These are phyloP conservation scores for Sporisorium reilianum DNA, from an alignment of 1,284 basidiomycete genomes.

Conservation along the genomic window DNA sequence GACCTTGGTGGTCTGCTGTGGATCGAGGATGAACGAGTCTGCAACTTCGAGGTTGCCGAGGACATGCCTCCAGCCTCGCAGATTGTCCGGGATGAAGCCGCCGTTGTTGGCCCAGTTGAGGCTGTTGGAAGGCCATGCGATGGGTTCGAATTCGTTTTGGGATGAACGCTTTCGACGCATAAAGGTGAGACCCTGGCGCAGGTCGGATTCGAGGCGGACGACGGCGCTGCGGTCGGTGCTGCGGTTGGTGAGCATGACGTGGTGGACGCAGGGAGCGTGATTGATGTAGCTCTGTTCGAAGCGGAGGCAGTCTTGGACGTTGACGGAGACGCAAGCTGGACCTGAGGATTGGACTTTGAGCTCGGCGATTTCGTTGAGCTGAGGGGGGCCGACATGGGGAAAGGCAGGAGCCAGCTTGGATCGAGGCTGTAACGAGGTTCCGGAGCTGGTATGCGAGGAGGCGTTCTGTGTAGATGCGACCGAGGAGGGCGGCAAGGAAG, in stretches of 20 bases:
- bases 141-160: slow-evolving; percentile 42
- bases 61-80: slow-evolving; percentile 62
- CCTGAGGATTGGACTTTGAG: slow-evolving; percentile 37
- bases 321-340: slow-evolving; percentile 37
- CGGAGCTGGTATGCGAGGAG: slow-evolving; percentile 42
- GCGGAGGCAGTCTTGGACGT: slow-evolving; percentile 36
- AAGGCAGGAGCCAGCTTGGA: slow-evolving; percentile 16
- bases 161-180: slow-evolving; percentile 55
- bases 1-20: slow-evolving; percentile 48
- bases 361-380: slow-evolving; percentile 33
- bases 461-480: slow-evolving; percentile 40
- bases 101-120: slow-evolving; percentile 58
- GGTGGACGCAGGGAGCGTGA: slow-evolving; percentile 58
- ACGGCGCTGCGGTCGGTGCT: slow-evolving; percentile 39
- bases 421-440: slow-evolving; percentile 19
- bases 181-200: slow-evolving; percentile 56
- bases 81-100: slow-evolving; percentile 59
- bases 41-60: slow-evolving; percentile 61
- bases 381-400: slow-evolving; percentile 31
- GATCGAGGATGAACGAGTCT: slow-evolving; percentile 56
- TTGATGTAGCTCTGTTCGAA: slow-evolving; percentile 61
- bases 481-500: slow-evolving; percentile 40
- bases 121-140: slow-evolving; percentile 60
- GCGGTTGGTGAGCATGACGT: slow-evolving; percentile 49
- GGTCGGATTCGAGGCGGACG: slow-evolving; percentile 55